Conservation (phyloP, 1,139 yeast genomes). For the Saccharomyces uvarum region DNA sequence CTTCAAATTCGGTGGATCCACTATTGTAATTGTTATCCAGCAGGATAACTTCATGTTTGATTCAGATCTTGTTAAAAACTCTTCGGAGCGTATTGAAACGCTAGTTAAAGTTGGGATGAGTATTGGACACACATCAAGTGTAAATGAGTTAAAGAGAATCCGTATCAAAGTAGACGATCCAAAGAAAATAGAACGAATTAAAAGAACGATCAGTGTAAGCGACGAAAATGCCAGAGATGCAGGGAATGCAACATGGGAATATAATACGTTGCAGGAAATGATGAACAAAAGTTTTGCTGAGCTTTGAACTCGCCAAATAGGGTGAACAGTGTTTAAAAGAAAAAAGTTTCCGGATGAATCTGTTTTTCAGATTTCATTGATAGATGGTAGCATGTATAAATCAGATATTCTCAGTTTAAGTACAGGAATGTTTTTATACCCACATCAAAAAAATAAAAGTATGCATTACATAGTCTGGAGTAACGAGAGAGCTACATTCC, state of each 20-base stretch:
- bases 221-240: conserved; percentile 17
- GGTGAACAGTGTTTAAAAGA: background rate
- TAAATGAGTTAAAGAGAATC: conserved; percentile 44
- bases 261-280: conserved; percentile 14
- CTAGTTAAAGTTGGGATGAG: conserved; percentile 86
- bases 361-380: background rate
- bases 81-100: conserved; percentile 67
- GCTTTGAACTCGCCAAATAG: background rate
- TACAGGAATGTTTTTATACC: background rate
- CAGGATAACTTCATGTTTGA: conserved; percentile 48
- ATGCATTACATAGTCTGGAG: background rate
- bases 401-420: background rate
- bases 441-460: background rate
- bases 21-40: conserved; percentile 57
- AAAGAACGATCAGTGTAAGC: conserved; percentile 49
- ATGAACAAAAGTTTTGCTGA: background rate
- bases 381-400: background rate
- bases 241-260: conserved; percentile 34
- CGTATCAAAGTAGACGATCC: conserved; percentile 44
- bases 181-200: conserved; percentile 46
- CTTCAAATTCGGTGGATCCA: conserved; percentile 93
- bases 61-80: conserved; percentile 62
- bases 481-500: background rate
- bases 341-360: background rate
- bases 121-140: conserved; percentile 62